Base-by-base conservation (phyloP, 2,329 filamentous ascomycete species). In the Blastomyces parvus region DNA sequence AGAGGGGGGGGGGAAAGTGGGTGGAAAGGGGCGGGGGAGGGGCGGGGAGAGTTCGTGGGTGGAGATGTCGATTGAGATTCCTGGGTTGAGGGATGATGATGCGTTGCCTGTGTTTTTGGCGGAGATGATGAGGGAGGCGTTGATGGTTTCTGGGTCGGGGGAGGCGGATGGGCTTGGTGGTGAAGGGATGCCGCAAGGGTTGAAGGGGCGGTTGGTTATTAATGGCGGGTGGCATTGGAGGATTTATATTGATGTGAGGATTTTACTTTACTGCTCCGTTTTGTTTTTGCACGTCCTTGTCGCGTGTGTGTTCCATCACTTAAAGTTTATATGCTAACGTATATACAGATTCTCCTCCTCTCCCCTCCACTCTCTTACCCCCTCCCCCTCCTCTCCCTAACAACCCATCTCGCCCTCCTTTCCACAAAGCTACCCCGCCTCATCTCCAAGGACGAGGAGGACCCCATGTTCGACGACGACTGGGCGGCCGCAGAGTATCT, bases 391-490 rank as follows among this genome's bases (percentile, higher is more conserved):
- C 86, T 99, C 52, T 96, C 91, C 40, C 84, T 97, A 64, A 96
- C 94, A 25, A 93, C 90, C 58, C 92, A 99, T 74, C 87, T 99
- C 65, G 94, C 94, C 2, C 88, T 99, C 57, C 86, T 97, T 66
- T 87, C 90, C 38, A 93, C 94, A 7, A 87, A 89, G 67, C 82
- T 97, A 2, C 94, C 94, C 8, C 84, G 86, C 33, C 82, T 97
- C 60, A 90, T 90, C 74, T 97, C 92, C 1, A 89, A 96, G 75
- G 85, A 85, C 64, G 93, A 97, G 77, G 94, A 99, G 78, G 94
- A 99, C 70, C 94, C 94, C 14, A 87, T 97, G 73, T 99, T 99
- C 77, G 89, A 97, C 78, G 94, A 99, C 77, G 94, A 99, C 79
- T 99, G 94, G 94, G 90, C 89, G 67, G 89, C 88, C 19, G 87